phyloP scores from a whole-genome alignment of 2,329 filamentous ascomycete genomes.

The Bipolaris zeicola region DNA sequence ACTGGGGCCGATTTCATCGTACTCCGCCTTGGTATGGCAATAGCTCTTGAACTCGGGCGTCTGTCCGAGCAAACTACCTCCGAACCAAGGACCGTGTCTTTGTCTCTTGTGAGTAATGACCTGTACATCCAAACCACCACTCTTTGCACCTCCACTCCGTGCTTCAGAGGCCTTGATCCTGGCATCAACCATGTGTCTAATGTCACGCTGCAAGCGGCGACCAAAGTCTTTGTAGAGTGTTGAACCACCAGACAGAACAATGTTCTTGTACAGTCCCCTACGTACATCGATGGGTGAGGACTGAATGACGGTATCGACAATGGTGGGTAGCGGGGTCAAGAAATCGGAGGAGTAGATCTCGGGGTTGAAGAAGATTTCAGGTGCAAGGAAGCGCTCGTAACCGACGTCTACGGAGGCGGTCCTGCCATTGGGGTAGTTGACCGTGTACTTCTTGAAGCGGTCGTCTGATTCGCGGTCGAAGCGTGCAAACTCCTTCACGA shows the following conservation, averaged over 20 bases:
- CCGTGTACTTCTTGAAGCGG: constrained; percentile 87
- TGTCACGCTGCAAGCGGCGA: constrained; percentile 92
- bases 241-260: constrained; percentile 94
- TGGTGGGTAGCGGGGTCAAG: constrained; percentile 88
- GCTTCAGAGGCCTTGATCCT: constrained; percentile 91
- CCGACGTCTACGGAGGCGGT: constrained; percentile 88
- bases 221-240: constrained; percentile 99
- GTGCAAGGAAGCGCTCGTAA: constrained; percentile 96
- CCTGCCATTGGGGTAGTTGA: constrained; percentile 83
- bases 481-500: constrained; percentile 95
- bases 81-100: constrained; percentile 97
- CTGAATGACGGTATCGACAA: constrained; percentile 97
- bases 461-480: constrained; percentile 88
- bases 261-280: constrained; percentile 98
- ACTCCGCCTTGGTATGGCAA: constrained; percentile 78
- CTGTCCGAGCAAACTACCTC: constrained; percentile 92
- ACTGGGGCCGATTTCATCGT: constrained; percentile 93
- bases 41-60: constrained; percentile 98
- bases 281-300: constrained; percentile 97
- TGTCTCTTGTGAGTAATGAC: constrained; percentile 98
- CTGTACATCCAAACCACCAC: constrained; percentile 92
- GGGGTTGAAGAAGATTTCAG: constrained; percentile 99
- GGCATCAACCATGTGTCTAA: constrained; percentile 92
- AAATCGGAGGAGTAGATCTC: constrained; percentile 99
- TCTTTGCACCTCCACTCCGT: constrained; percentile 87